Evolutionary conservation across 1,139 yeast species (phyloP).

Genomic region (Taiozyma sp.): DNA sequence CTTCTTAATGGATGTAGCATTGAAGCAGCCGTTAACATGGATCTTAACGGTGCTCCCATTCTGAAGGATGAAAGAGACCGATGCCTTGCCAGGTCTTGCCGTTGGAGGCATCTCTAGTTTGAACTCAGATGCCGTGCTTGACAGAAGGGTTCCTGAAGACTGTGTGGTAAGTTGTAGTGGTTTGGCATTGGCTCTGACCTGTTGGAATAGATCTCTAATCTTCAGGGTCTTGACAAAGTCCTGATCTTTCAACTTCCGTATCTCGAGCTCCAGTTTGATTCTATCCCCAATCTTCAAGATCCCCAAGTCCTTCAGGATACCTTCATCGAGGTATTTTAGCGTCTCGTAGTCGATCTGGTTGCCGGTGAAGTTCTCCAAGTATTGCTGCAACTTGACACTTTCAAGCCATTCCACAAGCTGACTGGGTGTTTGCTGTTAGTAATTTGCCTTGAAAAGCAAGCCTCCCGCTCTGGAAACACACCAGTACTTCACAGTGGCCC

Average conservation of each 20-base stretch:
- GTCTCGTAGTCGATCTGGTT: conserved; percentile 45
- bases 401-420: conserved; percentile 13
- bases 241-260: conserved; percentile 34
- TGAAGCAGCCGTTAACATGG: conserved; percentile 75
- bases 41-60: conserved; percentile 75
- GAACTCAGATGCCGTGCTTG: conserved; percentile 16
- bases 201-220: conserved; percentile 33
- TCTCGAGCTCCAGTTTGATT: conserved; percentile 55
- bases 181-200: conserved; percentile 4
- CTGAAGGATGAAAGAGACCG: conserved; percentile 53
- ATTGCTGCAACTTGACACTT: conserved; percentile 9
- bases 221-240: conserved; percentile 25
- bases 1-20: conserved; percentile 73
- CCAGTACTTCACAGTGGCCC: too few relatives aligned
- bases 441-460: neutral
- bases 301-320: conserved; percentile 72
- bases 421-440: neutral
- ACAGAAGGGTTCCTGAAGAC: conserved; percentile 21
- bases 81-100: conserved; percentile 24
- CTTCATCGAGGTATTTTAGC: conserved; percentile 46
- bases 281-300: conserved; percentile 80
- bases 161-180: conserved; percentile 10
- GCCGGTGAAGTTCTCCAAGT: conserved; percentile 9
- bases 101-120: conserved; percentile 23
- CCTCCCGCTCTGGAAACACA: neutral